Conservation (phyloP, 352 stramenopile genomes). For the Saprolegnia parasitica region DNA sequence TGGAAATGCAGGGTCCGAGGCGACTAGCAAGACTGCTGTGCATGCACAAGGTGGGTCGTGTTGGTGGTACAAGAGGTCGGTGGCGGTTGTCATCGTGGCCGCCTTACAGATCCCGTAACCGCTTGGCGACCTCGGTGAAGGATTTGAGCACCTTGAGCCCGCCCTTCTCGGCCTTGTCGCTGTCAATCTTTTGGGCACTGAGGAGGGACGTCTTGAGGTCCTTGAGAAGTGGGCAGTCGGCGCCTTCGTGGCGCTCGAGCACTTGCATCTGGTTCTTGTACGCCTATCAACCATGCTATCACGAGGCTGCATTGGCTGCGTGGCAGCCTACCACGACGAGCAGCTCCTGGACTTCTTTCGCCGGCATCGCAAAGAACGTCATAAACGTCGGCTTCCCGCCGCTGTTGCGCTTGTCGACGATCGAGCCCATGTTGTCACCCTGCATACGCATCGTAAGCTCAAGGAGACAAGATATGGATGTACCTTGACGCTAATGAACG, state of each 20-base stretch:
- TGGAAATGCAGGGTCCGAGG: too few species aligned
- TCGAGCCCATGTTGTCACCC: conserved; percentile 81
- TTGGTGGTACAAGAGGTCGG: too few species aligned
- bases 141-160: conserved; percentile 65
- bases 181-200: conserved; percentile 50
- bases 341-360: conserved; percentile 61
- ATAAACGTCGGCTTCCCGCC: conserved; percentile 76
- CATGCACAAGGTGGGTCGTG: too few species aligned
- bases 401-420: conserved; percentile 64
- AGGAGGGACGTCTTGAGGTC: conserved; percentile 53
- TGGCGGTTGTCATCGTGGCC: too few species aligned
- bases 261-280: conserved; percentile 84
- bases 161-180: conserved; percentile 63
- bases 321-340: conserved; percentile 35
- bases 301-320: neutral
- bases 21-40: too few species aligned
- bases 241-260: conserved; percentile 61
- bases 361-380: conserved; percentile 77
- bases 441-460: conserved; percentile 20
- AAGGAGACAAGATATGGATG: too few species aligned
- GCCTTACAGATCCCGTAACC: conserved; percentile 23
- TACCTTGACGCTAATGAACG: conserved; percentile 77
- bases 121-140: conserved; percentile 61
- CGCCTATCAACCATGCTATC: conserved; percentile 32
- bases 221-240: conserved; percentile 53